phyloP scores from a whole-genome alignment of 345 rosid genomes.

The Eucalyptus caleyi region DNA sequence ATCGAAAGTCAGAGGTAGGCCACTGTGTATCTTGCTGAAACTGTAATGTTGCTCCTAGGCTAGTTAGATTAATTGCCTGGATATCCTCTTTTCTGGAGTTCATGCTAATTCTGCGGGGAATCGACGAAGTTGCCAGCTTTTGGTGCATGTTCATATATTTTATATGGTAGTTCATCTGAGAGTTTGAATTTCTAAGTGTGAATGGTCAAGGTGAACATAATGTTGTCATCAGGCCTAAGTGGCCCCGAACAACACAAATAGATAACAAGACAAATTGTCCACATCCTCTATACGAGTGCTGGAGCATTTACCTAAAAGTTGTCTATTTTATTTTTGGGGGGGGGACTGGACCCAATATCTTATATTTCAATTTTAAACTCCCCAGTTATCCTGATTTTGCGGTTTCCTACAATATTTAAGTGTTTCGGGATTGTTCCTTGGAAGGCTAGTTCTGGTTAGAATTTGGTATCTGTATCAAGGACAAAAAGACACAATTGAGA shows the following conservation, averaged over 20 bases:
- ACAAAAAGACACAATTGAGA: not conserved
- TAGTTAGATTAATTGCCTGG: not conserved
- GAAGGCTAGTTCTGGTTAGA: not conserved
- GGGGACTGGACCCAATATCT: not conserved
- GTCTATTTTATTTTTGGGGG: not conserved
- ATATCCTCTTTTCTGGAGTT: not conserved
- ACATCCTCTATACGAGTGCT: not conserved
- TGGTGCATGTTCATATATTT: not conserved
- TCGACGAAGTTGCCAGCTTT: not conserved
- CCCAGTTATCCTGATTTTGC: not conserved
- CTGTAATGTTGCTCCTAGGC: no score
- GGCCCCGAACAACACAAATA: not conserved
- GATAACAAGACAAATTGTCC: not conserved
- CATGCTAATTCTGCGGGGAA: not conserved
- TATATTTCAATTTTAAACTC: not conserved
- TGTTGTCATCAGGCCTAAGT: not conserved
- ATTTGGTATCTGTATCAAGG: not conserved
- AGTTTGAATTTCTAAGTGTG: not conserved
- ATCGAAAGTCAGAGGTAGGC: slow-evolving; percentile 81
- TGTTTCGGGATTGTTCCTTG: not conserved
- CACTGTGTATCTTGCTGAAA: no score
- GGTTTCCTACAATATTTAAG: not conserved
- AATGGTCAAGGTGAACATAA: not conserved
- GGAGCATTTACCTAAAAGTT: not conserved
- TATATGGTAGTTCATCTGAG: not conserved